Conservation (phyloP, 2,329 filamentous ascomycete genomes). For the Acephala macrosclerotiorum region DNA sequence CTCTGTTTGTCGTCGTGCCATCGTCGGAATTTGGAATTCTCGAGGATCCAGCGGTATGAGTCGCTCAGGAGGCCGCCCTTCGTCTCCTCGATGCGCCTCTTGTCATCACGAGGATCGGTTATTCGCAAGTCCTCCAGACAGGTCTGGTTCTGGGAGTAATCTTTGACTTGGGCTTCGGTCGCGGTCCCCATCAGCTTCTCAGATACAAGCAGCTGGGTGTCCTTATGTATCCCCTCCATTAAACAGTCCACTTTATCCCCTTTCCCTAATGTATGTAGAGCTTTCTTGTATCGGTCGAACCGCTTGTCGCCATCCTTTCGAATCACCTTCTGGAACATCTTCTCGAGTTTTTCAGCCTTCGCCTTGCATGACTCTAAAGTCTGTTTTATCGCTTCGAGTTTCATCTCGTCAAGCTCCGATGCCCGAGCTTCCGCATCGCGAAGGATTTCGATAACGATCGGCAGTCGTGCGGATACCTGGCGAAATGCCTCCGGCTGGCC, state of each 20-base stretch:
- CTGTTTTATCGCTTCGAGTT: slow-evolving; percentile 24
- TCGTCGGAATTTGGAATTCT: slow-evolving; percentile 22
- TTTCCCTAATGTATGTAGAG: slow-evolving; percentile 28
- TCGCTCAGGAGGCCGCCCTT: slow-evolving; percentile 24
- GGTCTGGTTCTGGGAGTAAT: neutral
- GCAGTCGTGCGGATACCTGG: slow-evolving; percentile 33
- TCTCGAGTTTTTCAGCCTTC: slow-evolving; percentile 34
- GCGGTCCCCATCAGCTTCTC: slow-evolving; percentile 29
- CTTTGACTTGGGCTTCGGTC: slow-evolving; percentile 23
- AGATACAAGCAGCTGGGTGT: slow-evolving; percentile 32
- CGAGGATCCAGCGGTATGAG: slow-evolving; percentile 24
- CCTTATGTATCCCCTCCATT: slow-evolving; percentile 36
- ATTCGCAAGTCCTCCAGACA: slow-evolving; percentile 18
- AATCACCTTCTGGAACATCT: slow-evolving; percentile 33
- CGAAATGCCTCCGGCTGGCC: slow-evolving; percentile 36
- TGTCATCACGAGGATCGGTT: slow-evolving; percentile 21
- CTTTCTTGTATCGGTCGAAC: slow-evolving; percentile 35
- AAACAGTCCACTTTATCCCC: slow-evolving; percentile 32
- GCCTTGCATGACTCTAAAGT: slow-evolving; percentile 30
- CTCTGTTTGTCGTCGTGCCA: slow-evolving; percentile 17
- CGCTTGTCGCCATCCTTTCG: slow-evolving; percentile 33
- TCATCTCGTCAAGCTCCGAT: slow-evolving; percentile 27
- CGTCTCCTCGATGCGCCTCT: slow-evolving; percentile 32
- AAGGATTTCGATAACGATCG: slow-evolving; percentile 31
- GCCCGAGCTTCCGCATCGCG: slow-evolving; percentile 24